Conservation (phyloP, 1,139 yeast genomes). For the Nematodospora anomalae region DNA sequence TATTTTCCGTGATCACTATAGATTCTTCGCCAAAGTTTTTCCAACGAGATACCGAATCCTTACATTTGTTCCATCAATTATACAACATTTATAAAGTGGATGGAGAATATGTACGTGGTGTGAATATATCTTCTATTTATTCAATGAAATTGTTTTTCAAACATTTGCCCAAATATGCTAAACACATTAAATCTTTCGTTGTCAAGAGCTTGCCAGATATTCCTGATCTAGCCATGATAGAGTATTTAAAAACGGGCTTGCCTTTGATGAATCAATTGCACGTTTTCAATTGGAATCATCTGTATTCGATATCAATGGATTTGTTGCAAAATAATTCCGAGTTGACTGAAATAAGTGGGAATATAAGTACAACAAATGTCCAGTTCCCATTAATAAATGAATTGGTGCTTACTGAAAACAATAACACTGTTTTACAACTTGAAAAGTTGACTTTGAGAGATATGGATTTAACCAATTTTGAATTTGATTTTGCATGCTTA, state of each 20-base stretch:
- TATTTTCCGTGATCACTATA: constrained; percentile 23
- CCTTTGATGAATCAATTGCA: constrained; percentile 22
- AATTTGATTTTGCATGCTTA: constrained; percentile 6
- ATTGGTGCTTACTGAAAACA: constrained; percentile 3
- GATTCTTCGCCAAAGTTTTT: constrained; percentile 20
- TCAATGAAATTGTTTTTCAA: constrained; percentile 24
- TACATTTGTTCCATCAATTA: constrained; percentile 6
- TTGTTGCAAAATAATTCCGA: constrained; percentile 6
- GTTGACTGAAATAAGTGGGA: constrained; percentile 8
- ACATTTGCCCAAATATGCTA: constrained; percentile 15
- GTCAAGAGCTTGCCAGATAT: constrained; percentile 28
- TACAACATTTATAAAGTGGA: constrained; percentile 9
- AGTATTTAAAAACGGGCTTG: constrained; percentile 18
- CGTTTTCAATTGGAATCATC: constrained; percentile 24
- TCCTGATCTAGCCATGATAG: constrained; percentile 25
- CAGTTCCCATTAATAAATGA: constrained; percentile 1
- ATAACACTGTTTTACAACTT: background rate
- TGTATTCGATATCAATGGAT: constrained; percentile 3
- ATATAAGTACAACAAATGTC: constrained; percentile 2
- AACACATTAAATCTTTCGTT: constrained; percentile 17
- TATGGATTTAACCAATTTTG: constrained; percentile 8
- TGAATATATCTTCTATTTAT: constrained; percentile 20
- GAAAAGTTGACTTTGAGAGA: constrained; percentile 9
- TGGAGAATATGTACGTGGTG: constrained; percentile 6
- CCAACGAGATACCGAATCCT: constrained; percentile 8